These are phyloP conservation scores for Fusarium virguliforme DNA, from an alignment of 2,329 filamentous ascomycete species.

Conservation along the genomic window DNA sequence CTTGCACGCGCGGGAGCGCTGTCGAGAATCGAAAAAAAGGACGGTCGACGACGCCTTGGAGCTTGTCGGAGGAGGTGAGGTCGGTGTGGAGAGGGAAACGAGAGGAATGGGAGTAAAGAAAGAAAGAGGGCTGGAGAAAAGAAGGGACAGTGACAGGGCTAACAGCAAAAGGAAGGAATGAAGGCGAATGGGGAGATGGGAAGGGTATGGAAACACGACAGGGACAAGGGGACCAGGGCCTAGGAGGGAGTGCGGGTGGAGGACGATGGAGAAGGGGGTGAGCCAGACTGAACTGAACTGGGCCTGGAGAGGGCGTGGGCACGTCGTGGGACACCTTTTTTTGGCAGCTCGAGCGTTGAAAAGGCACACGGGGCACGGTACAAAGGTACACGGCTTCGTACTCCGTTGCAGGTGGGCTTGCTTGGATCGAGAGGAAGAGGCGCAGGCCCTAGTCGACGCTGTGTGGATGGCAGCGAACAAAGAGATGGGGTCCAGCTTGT, in stretches of 20 bases:
- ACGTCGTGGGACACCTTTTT: constrained; percentile 40
- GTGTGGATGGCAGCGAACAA: constrained; percentile 34
- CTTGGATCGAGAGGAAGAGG: constrained; percentile 27
- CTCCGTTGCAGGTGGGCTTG: constrained; percentile 38
- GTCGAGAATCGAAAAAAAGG: constrained; percentile 53
- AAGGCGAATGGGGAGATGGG: constrained; percentile 53
- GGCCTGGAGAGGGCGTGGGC: constrained; percentile 39
- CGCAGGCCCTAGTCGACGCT: constrained; percentile 18
- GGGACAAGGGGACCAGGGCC: constrained; percentile 49
- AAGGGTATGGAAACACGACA: constrained; percentile 56
- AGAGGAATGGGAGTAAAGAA: constrained; percentile 47
- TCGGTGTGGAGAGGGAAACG: constrained; percentile 50
- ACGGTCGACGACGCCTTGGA: constrained; percentile 55
- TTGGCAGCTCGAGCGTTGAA: constrained; percentile 31
- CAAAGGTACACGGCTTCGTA: constrained; percentile 37
- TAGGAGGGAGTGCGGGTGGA: constrained; percentile 37
- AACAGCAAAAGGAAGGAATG: constrained; percentile 53
- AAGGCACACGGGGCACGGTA: constrained; percentile 24
- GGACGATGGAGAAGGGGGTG: constrained; percentile 34
- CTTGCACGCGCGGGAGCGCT: constrained; percentile 49
- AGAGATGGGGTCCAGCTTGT: constrained; percentile 25
- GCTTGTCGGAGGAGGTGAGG: constrained; percentile 54
- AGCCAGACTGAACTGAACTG: constrained; percentile 31
- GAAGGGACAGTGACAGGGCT: constrained; percentile 53
- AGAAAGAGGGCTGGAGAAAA: constrained; percentile 52